Percentiles rank a stretch among this genome's conserved stretches.
These are phyloP conservation scores for Trichothecium roseum DNA, from an alignment of 2,329 filamentous ascomycete genomes.

Conservation along the genomic window DNA sequence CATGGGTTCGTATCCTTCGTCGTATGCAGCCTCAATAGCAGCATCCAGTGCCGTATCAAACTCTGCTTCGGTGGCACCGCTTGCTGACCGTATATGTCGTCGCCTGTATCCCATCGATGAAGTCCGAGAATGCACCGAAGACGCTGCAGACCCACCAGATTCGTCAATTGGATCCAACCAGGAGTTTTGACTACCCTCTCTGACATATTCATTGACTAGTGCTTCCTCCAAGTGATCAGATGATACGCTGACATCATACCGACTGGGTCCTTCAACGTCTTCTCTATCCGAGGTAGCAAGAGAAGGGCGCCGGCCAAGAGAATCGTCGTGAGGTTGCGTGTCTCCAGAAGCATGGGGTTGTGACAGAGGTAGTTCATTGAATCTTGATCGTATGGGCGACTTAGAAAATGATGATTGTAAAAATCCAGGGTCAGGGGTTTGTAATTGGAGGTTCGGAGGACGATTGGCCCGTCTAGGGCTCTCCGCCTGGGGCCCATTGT, in stretches of 20 bases:
- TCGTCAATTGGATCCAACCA: conserved; percentile 95
- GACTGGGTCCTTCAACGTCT: conserved; percentile 15
- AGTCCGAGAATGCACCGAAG: conserved; percentile 71
- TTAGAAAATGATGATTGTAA: conserved; percentile 45
- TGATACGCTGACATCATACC: conserved; percentile 21
- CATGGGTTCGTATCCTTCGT: conserved; percentile 76
- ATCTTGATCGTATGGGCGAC: conserved; percentile 26
- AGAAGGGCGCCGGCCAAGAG: background rate
- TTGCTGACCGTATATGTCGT: conserved; percentile 58
- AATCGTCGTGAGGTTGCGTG: background rate
- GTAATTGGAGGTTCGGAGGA: conserved; percentile 10
- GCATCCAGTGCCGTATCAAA: conserved; percentile 92
- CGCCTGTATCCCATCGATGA: conserved; percentile 59
- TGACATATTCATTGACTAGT: conserved; percentile 25
- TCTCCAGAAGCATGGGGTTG: conserved; percentile 12
- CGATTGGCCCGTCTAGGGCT: conserved; percentile 13
- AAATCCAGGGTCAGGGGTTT: conserved; percentile 17
- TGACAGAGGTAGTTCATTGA: conserved; percentile 2
- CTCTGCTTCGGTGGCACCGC: conserved; percentile 72
- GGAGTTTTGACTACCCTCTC: conserved; percentile 65
- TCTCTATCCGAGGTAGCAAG: conserved; percentile 5
- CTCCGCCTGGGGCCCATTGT: conserved; percentile 11
- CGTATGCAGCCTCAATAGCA: conserved; percentile 91
- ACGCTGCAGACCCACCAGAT: conserved; percentile 68
- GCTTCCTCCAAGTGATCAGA: background rate